Evolutionary conservation across 1,284 basidiomycete species (phyloP).

Genomic region (Moesziomyces globuligerus): DNA sequence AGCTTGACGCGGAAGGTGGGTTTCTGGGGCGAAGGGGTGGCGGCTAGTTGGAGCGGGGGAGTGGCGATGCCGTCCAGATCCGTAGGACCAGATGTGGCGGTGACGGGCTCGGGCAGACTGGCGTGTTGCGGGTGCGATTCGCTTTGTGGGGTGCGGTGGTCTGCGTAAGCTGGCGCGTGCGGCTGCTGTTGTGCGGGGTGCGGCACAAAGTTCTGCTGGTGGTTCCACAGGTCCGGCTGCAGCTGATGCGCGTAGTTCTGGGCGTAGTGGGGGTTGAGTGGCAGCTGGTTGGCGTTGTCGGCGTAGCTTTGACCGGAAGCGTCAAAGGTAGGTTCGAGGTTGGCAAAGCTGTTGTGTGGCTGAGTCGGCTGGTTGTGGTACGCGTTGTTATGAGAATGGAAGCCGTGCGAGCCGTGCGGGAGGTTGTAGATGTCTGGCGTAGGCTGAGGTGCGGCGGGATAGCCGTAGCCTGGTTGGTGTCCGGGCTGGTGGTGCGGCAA

Average conservation of each 20-base stretch:
- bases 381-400: not conserved
- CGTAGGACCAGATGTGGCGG: no score
- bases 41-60: slow-evolving; percentile 10
- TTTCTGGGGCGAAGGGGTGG: slow-evolving; percentile 19
- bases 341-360: not conserved
- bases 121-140: slow-evolving; percentile 1
- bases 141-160: not conserved
- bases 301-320: not conserved
- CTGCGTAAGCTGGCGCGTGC: slow-evolving; percentile 11
- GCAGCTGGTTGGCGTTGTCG: not conserved
- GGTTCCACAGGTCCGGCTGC: slow-evolving; percentile 9
- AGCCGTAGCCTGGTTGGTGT: slow-evolving; percentile 3
- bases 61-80: slow-evolving; percentile 16
- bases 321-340: slow-evolving; percentile 7
- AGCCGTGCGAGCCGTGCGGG: no score
- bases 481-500: not conserved
- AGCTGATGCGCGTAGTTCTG: slow-evolving; percentile 12
- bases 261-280: not conserved
- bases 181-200: slow-evolving; percentile 2
- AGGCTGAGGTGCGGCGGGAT: not conserved
- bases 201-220: slow-evolving; percentile 4
- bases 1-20: slow-evolving; percentile 14
- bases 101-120: not conserved
- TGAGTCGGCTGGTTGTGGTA: not conserved
- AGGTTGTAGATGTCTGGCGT: not conserved